Evolutionary conservation across 169 alveolate species (phyloP), one percentile per base, ranked within the genome.

Genomic region (Plasmodium relictum): DNA sequence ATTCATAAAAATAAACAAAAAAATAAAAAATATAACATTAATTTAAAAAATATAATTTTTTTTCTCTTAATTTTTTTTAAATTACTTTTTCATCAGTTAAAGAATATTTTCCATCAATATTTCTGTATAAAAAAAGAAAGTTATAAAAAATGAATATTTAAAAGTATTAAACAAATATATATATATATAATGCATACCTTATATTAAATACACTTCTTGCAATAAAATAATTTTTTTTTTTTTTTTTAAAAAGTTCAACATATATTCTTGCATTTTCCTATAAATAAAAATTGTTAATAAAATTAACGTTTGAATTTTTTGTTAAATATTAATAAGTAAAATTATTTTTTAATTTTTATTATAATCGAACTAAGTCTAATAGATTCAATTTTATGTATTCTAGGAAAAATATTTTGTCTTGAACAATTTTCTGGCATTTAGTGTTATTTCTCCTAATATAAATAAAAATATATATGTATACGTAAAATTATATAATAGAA

Each of bases 191-290:
- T 73, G 6, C 31, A n/a, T 83, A 83, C 91, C 62, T 68, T 54
- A 83, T 83, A 16, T 48, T 58, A 68, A 83, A 69, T 9, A 83
- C 56, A 61, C 85, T 83, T 50, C 91, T 68, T 12, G 85, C 91
- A 45, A 83, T 41, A 37, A 83, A 83, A n/a, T 68, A 83, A 44
- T 83, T 83, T 68, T 66, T 83, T 12, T 54, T 83, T 54, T 83
- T 83, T 61, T 50, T 83, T 69, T 83, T 66, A 70, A 83, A 83
- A 12, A 83, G 24, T 37, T 83, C 91, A 59, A 83, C 63, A 50
- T 69, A 83, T 52, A 83, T 68, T 14, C 68, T 83, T 20, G 72
- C 59, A 41, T 83, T 68, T 41, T 83, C 72, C 91, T 83, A 72
- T 37, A 41, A 14, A 45, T 22, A 69, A 54, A 48, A 20, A 48